Percentiles rank a stretch among this genome's conserved stretches.
Evolutionary conservation across 169 alveolate genomes (phyloP).

Genomic region (Cryptosporidium ryanae): DNA sequence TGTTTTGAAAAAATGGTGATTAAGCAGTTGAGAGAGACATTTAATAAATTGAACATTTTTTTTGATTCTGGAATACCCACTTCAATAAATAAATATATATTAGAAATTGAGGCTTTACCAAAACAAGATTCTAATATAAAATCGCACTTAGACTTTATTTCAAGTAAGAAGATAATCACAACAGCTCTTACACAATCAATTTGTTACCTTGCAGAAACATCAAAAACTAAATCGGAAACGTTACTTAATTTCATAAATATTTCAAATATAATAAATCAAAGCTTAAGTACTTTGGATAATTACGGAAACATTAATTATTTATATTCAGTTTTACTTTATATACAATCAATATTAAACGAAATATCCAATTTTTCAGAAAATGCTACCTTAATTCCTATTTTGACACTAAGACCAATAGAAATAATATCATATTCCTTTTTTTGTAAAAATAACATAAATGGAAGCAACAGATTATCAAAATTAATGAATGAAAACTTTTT

Average conservation of each 20-base stretch:
- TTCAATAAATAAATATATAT: constrained; percentile 42
- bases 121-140: constrained; percentile 11
- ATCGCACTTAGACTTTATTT: constrained; percentile 36
- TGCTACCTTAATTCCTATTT: constrained; percentile 5
- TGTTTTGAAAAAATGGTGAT: constrained; percentile 4
- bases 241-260: constrained; percentile 1
- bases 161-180: constrained; percentile 23
- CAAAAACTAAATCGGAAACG: not conserved
- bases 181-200: constrained; percentile 45
- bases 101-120: constrained; percentile 60
- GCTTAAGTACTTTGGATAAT: constrained; percentile 11
- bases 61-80: constrained; percentile 1
- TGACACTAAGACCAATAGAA: constrained; percentile 51
- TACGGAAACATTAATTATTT: constrained; percentile 1
- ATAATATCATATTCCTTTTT: constrained; percentile 51
- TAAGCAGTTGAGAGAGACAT: not conserved
- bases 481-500: constrained; percentile 15
- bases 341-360: constrained; percentile 1
- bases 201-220: not conserved
- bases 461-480: constrained; percentile 9
- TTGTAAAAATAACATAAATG: not conserved
- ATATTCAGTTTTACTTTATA: constrained; percentile 36
- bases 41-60: constrained; percentile 25
- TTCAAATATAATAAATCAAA: constrained; percentile 27
- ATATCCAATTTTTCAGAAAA: constrained; percentile 6